A percentile compares a stretch with the other conserved stretches of the same genome.
phyloP scores from a whole-genome alignment of 345 rosid species.

The Durio zibethinus region DNA sequence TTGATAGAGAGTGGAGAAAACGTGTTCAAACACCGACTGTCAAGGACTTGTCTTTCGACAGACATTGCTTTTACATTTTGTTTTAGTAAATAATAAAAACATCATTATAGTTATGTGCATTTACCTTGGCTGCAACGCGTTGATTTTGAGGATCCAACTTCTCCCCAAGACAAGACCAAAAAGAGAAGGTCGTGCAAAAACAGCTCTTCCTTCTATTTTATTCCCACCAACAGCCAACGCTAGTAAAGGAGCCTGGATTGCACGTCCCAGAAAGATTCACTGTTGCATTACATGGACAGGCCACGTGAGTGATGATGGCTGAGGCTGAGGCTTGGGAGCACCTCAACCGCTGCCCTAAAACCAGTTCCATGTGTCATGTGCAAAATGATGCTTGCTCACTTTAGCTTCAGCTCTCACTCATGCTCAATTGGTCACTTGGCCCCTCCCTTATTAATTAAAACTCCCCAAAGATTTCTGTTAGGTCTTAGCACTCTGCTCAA shows the following conservation, averaged over 20 bases:
- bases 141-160: constrained; percentile 3
- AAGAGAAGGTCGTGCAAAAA: background rate
- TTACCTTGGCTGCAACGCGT: background rate
- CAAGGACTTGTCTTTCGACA: no score
- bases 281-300: background rate
- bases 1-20: background rate
- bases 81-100: no score
- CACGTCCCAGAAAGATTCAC: background rate
- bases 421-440: background rate
- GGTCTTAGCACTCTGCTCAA: no score
- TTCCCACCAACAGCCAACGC: background rate
- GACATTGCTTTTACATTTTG: no score
- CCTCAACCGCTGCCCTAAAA: background rate
- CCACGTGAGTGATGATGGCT: background rate
- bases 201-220: background rate
- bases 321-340: background rate
- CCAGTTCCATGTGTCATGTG: background rate
- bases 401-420: background rate
- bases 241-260: background rate
- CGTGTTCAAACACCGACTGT: constrained; percentile 13
- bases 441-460: background rate
- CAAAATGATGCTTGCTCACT: background rate
- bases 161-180: background rate
- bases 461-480: no score
- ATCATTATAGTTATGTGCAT: no score